Base-by-base conservation (phyloP, 2,329 filamentous ascomycete species). In the Rhynchosporium agropyri region DNA sequence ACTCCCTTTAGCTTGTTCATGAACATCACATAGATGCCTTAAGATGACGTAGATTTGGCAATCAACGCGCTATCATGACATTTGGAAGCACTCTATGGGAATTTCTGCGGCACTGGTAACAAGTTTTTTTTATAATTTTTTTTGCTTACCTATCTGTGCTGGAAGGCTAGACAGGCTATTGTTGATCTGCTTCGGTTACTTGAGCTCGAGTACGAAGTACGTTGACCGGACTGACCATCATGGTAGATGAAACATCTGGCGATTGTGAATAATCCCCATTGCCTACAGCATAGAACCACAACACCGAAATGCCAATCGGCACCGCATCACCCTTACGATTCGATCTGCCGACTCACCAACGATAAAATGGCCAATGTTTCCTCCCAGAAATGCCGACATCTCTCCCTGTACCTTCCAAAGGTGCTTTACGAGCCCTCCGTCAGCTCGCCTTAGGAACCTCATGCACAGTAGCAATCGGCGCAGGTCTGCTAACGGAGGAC, bases 391-490 rank as follows among this genome's bases (percentile, higher is more conserved):
- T 74, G 72, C 70, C 71, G 43, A 64, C 78, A 61, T 76, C 77
- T 56, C 75, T 79, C 62, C 80, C 80, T 63, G 79, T 83, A 61
- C 83, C 82, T 54, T 84, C 83, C 43, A 81, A 82, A 75, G 80
- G 81, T 63, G 82, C 80, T 63, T 77, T 85, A 67, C 80, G 82
- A 73, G 80, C 82, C 63, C 80, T 86, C 42, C 81, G 82, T 65
- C 80, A 82, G 66, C 78, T 85, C 63, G 79, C 83, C 61, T 74
- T 86, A 15, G 83, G 83, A 57, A 85, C 83, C 2, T 84, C 83
- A 8, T 85, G 82, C 70, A 84, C 83, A 48, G 77, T 85, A 61
- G 79, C 80, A 56, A 65, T 75, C 63, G 69, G 69, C 15, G 65
- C 70, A 50, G 74, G 72, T 7, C 72, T 83, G 31, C 75, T 86